phyloP scores from a whole-genome alignment of 352 stramenopile genomes.

The Globisporangium perplexum region DNA sequence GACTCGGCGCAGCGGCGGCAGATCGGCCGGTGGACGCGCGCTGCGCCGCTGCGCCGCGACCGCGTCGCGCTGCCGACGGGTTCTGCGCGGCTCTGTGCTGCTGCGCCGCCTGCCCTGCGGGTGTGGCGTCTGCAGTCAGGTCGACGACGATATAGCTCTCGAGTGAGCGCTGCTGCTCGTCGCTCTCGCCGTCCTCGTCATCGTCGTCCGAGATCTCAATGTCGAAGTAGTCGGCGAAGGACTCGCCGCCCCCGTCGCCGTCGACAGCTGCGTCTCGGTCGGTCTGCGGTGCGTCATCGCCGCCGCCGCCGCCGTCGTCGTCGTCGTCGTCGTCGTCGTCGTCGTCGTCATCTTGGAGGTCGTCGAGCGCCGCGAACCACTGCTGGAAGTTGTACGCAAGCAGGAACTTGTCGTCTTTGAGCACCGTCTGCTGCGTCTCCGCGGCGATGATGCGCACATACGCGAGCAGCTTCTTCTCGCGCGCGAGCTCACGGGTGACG shows the following conservation, averaged over 20 bases:
- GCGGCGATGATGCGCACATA: slow-evolving; percentile 45
- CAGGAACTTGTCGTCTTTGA: slow-evolving; percentile 37
- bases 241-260: slow-evolving; percentile 9
- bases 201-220: slow-evolving; percentile 17
- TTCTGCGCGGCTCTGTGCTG: neutral
- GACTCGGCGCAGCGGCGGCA: no score
- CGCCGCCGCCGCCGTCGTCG: neutral
- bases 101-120: neutral
- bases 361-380: slow-evolving; percentile 30
- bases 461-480: slow-evolving; percentile 58
- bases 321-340: slow-evolving; percentile 13
- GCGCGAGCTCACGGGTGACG: slow-evolving; percentile 38
- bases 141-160: neutral
- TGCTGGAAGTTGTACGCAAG: slow-evolving; percentile 45
- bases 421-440: slow-evolving; percentile 24
- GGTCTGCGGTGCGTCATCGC: slow-evolving; percentile 8
- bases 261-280: slow-evolving; percentile 6
- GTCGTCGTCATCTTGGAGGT: slow-evolving; percentile 3
- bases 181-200: no score
- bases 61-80: no score
- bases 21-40: neutral
- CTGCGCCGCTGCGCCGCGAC: neutral
- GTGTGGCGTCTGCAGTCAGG: neutral
- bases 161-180: slow-evolving; percentile 1
- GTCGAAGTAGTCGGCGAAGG: slow-evolving; percentile 7